Conservation (phyloP, 1,139 yeast genomes). For the Taphrina communis region DNA sequence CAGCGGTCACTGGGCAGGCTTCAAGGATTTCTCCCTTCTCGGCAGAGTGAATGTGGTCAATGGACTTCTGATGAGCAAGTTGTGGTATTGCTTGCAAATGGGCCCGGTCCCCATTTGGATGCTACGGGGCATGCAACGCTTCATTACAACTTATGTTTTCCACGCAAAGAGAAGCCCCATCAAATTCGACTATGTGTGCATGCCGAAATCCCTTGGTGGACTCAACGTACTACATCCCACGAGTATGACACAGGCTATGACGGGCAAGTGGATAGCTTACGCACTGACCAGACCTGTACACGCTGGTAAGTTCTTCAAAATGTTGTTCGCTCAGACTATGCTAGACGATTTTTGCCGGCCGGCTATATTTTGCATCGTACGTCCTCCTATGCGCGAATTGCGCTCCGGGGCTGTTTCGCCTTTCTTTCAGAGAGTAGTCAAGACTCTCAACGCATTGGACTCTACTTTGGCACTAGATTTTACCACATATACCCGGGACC, state of each 20-base stretch:
- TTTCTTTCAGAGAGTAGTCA: not conserved
- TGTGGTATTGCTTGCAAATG: constrained; percentile 14
- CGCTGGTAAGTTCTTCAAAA: not conserved
- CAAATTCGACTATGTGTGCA: constrained; percentile 2
- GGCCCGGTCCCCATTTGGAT: constrained; percentile 2
- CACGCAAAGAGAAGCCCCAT: not conserved
- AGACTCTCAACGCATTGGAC: not conserved
- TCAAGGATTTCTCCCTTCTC: no score
- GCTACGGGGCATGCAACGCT: not conserved
- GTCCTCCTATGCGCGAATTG: not conserved
- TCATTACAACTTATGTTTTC: not conserved
- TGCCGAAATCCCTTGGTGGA: constrained; percentile 1
- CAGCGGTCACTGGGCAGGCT: no score
- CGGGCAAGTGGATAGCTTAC: constrained; percentile 10
- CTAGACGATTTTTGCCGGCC: not conserved
- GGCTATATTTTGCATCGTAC: not conserved
- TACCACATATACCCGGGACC: not conserved
- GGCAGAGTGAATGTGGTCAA: no score
- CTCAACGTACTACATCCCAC: constrained; percentile 4
- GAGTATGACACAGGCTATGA: constrained; percentile 11
- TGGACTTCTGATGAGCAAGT: no score
- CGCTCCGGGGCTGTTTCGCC: not conserved
- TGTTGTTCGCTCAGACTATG: not conserved
- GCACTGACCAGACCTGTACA: not conserved
- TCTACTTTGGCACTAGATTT: not conserved